Evolutionary conservation across 192 early-diverging fungal genomes (phyloP), one percentile per base, ranked within the genome.

Genomic region (Umbelopsis sp.): DNA sequence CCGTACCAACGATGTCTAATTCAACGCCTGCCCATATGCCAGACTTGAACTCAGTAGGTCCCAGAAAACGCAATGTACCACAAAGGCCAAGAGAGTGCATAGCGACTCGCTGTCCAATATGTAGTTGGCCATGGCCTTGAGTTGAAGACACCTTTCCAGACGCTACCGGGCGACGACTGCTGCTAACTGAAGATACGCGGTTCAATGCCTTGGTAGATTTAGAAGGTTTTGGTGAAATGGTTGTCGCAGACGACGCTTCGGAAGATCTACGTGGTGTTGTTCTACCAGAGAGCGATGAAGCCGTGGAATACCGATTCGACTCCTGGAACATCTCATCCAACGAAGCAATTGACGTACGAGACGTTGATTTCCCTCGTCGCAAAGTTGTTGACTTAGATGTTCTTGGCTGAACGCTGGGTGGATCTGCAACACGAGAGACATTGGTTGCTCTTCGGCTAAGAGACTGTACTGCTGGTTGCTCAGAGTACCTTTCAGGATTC

Each of bases 21-120:
- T 91, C 90, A 66, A 95, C 83, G 41, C 93, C 93, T 25, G 91
- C 93, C 92, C 92, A 95, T 4, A 80, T 84, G 2, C 92, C 93
- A 31, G 87, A 83, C 78, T 93, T 93, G 66, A 90, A 89, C 32
- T 90, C 82, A 38, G 90, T 86, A 1, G 89, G 84, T 16, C 93
- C 93, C n/a, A 95, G 66, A 70, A 84, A 95, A 26, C 83, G 85
- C 17, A 95, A 77, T 21, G 87, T 90, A 52, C 93, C 93, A 16
- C 82, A 73, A 21, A 90, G 62, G 0, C 73, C 77, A 75, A 88
- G 85, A 26, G 83, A 83, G 6, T 88, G 86, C 4, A 92, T 86
- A 65, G 82, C 74, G 14, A 94, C 90, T n/a, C 85, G 77, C 29
- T 89, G 87, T 12, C 89, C 88, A 53, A 86, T 73, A 52, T 32